These are phyloP conservation scores for Malus domestica DNA, from an alignment of 306 rosid species.

Conservation along the genomic window ASM211411v1 NC_041802.1:5556501-5557000, in stretches of 20 bases:
- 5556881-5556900: slow-evolving; percentile 17
- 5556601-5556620: slow-evolving; percentile 13
- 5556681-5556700: no score
- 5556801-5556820: neutral
- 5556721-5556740: slow-evolving; percentile 11
- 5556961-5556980: slow-evolving; percentile 31
- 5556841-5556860: slow-evolving; percentile 12
- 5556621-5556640: neutral
- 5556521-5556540: neutral
- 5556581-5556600: neutral
- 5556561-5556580: slow-evolving; percentile 16
- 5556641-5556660: neutral
- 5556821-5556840: slow-evolving; percentile 15
- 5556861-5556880: slow-evolving; percentile 1
- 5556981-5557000: slow-evolving; percentile 20
- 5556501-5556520: neutral
- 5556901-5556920: slow-evolving; percentile 18
- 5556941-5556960: slow-evolving; percentile 27
- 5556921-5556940: slow-evolving; percentile 9
- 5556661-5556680: slow-evolving; percentile 5
- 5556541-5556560: slow-evolving; percentile 12
- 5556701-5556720: neutral
- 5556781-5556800: slow-evolving; percentile 14
- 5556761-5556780: slow-evolving; percentile 6
- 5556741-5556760: neutral